phyloP scores from a whole-genome alignment of 2,329 filamentous ascomycete genomes.

The Dryadomyces quercivorus region DNA sequence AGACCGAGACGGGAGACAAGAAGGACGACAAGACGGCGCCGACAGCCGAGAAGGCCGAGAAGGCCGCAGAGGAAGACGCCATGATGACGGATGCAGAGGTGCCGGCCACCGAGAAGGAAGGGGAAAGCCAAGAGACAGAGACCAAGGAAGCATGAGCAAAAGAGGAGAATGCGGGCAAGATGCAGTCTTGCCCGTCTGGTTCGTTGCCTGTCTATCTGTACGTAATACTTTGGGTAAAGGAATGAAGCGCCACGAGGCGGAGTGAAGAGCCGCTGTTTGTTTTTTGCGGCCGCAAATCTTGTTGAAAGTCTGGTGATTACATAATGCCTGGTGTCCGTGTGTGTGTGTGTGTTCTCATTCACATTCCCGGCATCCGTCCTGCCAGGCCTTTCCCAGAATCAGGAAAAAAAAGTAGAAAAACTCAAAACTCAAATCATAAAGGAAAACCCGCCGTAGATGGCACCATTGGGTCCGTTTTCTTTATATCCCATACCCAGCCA shows the following conservation, averaged over 20 bases:
- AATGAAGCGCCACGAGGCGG: no score
- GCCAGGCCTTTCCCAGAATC: no score
- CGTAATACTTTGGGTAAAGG: no score
- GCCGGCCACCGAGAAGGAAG: not conserved
- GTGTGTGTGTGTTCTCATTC: not conserved
- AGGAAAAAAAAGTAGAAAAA: not conserved
- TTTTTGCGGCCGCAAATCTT: not conserved
- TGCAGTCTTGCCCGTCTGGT: no score
- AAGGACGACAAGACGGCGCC: not conserved
- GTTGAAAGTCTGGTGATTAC: not conserved
- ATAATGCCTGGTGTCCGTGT: not conserved
- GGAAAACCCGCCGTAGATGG: not conserved
- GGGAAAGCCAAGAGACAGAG: not conserved
- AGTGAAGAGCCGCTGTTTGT: not conserved
- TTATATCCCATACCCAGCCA: not conserved
- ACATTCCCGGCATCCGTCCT: not conserved
- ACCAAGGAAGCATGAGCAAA: not conserved
- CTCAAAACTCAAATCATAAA: not conserved
- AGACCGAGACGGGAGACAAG: not conserved
- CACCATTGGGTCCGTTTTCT: not conserved
- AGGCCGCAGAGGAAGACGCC: not conserved
- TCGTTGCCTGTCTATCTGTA: no score
- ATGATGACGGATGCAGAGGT: slow-evolving; percentile 5
- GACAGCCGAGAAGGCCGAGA: not conserved
- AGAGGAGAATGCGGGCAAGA: not conserved